Percentiles rank a stretch among this genome's conserved stretches.
Conservation (phyloP, 1,284 basidiomycete genomes). For the Papiliotrema terrestris region DNA sequence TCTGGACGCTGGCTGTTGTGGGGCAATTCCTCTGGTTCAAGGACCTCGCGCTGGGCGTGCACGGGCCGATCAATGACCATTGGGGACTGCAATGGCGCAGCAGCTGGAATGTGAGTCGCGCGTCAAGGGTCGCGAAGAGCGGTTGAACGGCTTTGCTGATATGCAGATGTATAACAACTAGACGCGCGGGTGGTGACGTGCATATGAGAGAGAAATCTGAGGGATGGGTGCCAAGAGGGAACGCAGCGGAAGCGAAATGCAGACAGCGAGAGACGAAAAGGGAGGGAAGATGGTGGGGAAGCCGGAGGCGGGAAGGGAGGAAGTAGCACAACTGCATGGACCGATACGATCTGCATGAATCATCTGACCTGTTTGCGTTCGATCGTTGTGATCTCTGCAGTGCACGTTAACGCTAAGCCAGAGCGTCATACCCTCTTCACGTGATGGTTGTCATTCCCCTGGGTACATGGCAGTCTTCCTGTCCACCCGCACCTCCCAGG, state of each 20-base stretch:
- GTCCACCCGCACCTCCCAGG: neutral
- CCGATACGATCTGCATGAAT: neutral
- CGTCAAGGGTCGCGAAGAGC: neutral
- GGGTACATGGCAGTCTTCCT: neutral
- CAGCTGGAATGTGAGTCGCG: constrained; percentile 41
- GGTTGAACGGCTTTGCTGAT: neutral
- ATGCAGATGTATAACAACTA: constrained; percentile 16
- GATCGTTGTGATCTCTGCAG: no score
- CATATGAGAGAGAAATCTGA: neutral
- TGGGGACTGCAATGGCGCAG: constrained; percentile 72
- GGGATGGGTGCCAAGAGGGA: no score
- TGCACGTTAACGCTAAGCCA: no score
- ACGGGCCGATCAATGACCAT: constrained; percentile 74
- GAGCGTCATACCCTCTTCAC: no score
- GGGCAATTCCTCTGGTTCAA: constrained; percentile 91
- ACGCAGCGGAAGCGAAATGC: no score
- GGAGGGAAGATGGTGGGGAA: no score
- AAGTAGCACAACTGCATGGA: neutral
- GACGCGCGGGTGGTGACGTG: neutral
- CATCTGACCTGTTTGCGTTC: no score
- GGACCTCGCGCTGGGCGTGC: constrained; percentile 81
- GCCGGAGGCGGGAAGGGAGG: no score
- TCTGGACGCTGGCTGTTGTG: constrained; percentile 62
- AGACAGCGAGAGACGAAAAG: no score
- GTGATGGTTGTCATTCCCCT: neutral